Evolutionary conservation across 768 basidiomycete genomes (phyloP).

Genomic region (Cystobasidiopsis lactophilus): DNA sequence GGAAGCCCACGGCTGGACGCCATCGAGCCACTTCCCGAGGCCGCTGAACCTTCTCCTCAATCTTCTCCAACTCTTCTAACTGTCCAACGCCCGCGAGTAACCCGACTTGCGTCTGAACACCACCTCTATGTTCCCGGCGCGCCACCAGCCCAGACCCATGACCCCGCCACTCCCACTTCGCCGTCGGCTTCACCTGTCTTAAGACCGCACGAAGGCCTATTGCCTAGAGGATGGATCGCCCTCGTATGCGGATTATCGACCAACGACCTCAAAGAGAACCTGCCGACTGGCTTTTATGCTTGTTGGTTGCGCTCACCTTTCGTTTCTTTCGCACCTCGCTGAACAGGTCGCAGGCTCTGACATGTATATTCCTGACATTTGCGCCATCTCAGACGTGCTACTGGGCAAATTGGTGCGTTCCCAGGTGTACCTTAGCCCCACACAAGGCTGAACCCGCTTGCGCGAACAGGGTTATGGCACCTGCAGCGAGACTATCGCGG

Average conservation of each 20-base stretch:
- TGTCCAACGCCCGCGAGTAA: neutral
- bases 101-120: neutral
- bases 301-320: conserved; percentile 32
- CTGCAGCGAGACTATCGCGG: conserved; percentile 54
- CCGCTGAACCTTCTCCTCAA: neutral
- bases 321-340: too few relatives aligned
- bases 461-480: conserved; percentile 50
- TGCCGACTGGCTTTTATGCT: conserved; percentile 51
- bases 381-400: conserved; percentile 47
- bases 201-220: conserved; percentile 24
- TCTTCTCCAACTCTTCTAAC: neutral
- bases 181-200: neutral
- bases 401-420: conserved; percentile 45
- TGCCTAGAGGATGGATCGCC: conserved; percentile 57
- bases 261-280: conserved; percentile 31
- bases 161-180: neutral
- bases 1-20: too few relatives aligned
- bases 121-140: conserved; percentile 1
- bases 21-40: too few relatives aligned
- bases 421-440: neutral
- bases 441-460: neutral
- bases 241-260: conserved; percentile 54
- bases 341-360: conserved; percentile 21
- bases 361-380: conserved; percentile 65
- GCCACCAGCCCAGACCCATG: neutral